Base-by-base conservation (phyloP, 148 eudicot genomes). In the Gaultheria prostrata region DNA sequence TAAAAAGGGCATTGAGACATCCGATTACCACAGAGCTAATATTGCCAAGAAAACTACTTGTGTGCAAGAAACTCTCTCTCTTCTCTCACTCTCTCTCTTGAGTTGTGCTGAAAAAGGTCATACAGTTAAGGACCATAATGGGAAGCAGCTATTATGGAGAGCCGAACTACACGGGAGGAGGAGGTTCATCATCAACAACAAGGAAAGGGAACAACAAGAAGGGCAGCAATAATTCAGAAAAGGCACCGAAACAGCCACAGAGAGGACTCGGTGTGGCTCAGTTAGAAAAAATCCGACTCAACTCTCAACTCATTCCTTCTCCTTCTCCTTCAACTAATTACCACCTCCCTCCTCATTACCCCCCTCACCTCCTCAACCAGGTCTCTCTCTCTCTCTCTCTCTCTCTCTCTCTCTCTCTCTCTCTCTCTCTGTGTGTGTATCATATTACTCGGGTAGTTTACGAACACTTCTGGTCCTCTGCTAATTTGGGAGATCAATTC, bases 231-330 rank as follows among this genome's bases (percentile, higher is more conserved):
- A 65, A 73, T 83, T 76, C 88, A 10, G 93, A 89, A 1, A 92
- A 91, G 89, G 72, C 72, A 0, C 94, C 92, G 6, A 92, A 86
- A n/a, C 97, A 91, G 82, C 97, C 97, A 33, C 97, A 94, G 81
- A 89, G 95, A 88, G 98, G 98, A 1, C 92, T 94, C 61, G 95
- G 98, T 28, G 96, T 94, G 84, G 98, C 98, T 71, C 98, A 93
- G 61, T 85, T 94, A 78, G 98, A 94, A 82, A 94, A 92, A 87
- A 93, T 94, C 83, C 89, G 98, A 79, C 79, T 94, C 63, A 92
- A 91, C 49, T 85, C 77, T 46, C 93, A 93, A 85, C 74, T 93
- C 86, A 92, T 39, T 50, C 4, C 67, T 0, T 21, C 15, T 26
- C 17, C 17, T 65, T 3, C 15, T 1, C 8, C 72, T 28, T 12